Conservation (phyloP, 805 yeast genomes). For the Nakazawaea ambrosiae region DNA sequence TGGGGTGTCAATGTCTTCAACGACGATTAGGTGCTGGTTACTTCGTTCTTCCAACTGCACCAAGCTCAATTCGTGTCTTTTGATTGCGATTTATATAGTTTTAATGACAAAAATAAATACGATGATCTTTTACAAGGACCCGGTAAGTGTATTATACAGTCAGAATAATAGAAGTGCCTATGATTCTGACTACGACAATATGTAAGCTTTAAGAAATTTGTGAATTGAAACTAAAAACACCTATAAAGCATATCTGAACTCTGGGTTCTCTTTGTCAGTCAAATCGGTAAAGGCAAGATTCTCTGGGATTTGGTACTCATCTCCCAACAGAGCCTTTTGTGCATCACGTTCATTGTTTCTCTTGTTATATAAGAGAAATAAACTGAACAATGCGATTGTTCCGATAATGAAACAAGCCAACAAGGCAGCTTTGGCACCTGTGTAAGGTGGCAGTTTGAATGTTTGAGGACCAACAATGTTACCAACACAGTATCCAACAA, state of each 20-base stretch:
- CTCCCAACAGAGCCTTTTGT: conserved; percentile 14
- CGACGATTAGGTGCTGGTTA: conserved; percentile 14
- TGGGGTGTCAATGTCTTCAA: conserved; percentile 30
- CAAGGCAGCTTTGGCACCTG: conserved; percentile 33
- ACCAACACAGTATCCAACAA: conserved; percentile 47
- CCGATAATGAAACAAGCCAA: too few relatives aligned
- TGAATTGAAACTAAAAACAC: too few relatives aligned
- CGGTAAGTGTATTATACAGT: too few relatives aligned
- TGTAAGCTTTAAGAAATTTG: too few relatives aligned
- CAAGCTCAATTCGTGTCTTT: too few relatives aligned
- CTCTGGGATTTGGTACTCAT: conserved; percentile 19
- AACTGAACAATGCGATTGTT: conserved; percentile 17
- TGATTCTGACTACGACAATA: too few relatives aligned
- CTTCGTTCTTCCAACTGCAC: neutral
- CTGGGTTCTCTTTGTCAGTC: conserved; percentile 46
- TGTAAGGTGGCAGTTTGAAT: conserved; percentile 41
- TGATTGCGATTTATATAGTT: too few relatives aligned
- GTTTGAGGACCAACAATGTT: conserved; percentile 51
- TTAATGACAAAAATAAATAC: too few relatives aligned
- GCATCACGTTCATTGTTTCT: conserved; percentile 33
- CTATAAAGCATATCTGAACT: conserved; percentile 39
- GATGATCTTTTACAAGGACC: too few relatives aligned
- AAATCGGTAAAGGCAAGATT: conserved; percentile 40
- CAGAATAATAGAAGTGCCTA: too few relatives aligned
- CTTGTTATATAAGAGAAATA: conserved; percentile 21